Conservation (phyloP, 2,329 filamentous ascomycete species). For the Myriosclerotinia duriaeana region DNA sequence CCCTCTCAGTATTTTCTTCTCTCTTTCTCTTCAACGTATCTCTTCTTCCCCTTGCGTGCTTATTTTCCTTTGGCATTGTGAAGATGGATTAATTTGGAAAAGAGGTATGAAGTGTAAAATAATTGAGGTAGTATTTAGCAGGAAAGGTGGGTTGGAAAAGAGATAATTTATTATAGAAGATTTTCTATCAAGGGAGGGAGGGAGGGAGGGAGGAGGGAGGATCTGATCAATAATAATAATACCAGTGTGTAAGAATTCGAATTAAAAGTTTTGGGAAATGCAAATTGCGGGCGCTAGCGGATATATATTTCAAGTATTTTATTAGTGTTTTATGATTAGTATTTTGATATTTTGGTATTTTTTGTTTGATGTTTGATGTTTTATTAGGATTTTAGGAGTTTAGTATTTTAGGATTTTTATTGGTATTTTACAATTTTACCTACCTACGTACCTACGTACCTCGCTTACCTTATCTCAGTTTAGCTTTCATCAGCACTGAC, state of each 20-base stretch:
- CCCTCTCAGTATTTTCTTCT: slow-evolving; percentile 44
- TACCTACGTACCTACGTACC: too few species aligned
- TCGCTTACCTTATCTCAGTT: too few species aligned
- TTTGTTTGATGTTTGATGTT: too few species aligned
- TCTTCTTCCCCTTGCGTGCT: slow-evolving; percentile 57
- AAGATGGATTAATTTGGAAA: background rate
- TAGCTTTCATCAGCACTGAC: too few species aligned
- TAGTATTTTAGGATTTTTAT: too few species aligned
- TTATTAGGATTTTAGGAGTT: too few species aligned
- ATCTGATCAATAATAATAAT: background rate
- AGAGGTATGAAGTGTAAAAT: background rate
- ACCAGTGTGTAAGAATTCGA: background rate
- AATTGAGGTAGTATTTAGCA: too few species aligned
- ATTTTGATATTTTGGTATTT: too few species aligned
- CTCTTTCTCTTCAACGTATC: slow-evolving; percentile 51
- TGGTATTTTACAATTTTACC: too few species aligned
- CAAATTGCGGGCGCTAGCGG: slow-evolving; percentile 15
- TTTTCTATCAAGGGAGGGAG: slow-evolving; percentile 3
- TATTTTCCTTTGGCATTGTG: slow-evolving; percentile 59
- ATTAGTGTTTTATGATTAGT: too few species aligned
- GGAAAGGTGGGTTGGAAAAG: background rate
- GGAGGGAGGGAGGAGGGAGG: slow-evolving; percentile 9
- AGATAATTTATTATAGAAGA: background rate
- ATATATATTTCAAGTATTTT: too few species aligned
- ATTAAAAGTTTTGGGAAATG: slow-evolving; percentile 14